Conservation (phyloP, 495 filamentous ascomycete genomes). For the Penicillium coffeae region DNA sequence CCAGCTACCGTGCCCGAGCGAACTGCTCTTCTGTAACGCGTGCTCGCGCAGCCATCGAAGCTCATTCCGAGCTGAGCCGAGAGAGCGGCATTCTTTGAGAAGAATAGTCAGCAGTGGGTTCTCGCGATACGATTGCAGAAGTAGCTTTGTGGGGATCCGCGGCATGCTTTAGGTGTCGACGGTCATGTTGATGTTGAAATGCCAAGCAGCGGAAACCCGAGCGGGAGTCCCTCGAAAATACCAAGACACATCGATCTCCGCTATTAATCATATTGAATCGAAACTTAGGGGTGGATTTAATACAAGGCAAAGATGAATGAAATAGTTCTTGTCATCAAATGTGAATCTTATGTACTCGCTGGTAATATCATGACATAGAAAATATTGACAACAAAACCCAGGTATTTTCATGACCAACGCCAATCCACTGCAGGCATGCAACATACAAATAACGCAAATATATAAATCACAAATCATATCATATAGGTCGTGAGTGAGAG, state of each 20-base stretch:
- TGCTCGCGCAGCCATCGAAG: slow-evolving; percentile 82
- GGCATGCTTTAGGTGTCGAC: slow-evolving; percentile 57
- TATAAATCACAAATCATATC: not conserved
- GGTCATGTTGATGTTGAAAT: not conserved
- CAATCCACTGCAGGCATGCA: not conserved
- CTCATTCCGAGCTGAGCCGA: slow-evolving; percentile 68
- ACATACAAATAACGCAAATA: not conserved
- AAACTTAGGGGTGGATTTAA: not conserved
- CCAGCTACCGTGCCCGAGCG: slow-evolving; percentile 19
- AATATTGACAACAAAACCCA: not conserved
- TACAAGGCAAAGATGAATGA: not conserved
- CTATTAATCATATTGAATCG: not conserved
- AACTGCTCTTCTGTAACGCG: slow-evolving; percentile 27
- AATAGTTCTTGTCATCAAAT: not conserved
- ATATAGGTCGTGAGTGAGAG: too few species aligned
- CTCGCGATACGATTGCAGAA: slow-evolving; percentile 53
- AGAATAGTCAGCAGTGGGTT: slow-evolving; percentile 62
- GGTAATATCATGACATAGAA: not conserved
- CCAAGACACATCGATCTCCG: too few species aligned
- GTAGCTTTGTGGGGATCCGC: slow-evolving; percentile 58
- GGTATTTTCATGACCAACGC: not conserved
- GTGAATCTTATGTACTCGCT: not conserved
- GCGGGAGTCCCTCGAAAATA: not conserved
- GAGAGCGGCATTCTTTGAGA: slow-evolving; percentile 63
- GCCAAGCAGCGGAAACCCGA: not conserved